Base-by-base conservation (phyloP, 2,329 filamentous ascomycete genomes). In the Fulvia fulva region DNA sequence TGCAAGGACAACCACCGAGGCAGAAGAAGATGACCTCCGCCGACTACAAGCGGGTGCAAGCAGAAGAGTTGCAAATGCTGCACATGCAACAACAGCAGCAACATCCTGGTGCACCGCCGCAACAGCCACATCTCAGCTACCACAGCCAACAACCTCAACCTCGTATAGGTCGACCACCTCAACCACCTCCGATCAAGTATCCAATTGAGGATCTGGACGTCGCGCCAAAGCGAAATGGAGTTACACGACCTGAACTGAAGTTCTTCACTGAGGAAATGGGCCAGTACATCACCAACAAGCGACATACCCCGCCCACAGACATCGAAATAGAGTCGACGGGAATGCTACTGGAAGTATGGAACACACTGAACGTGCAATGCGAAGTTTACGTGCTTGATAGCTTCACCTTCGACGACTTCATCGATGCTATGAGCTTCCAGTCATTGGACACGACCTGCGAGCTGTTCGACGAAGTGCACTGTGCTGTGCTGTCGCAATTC, bases 301-400 rank as follows among this genome's bases (percentile, higher is more conserved):
- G 80, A 54, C 79, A 82, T 28, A 63, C 69, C 25, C 23, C 52
- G 22, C 71, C 74, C 56, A 72, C 69, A 45, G 84, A 86, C 41
- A 85, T 97, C 55, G 77, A 87, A 21, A 94, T 93, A 85, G 86
- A 88, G 67, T 93, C 91, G 3, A 84, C 97, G n/a, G 91, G 92
- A 0, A 82, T 86, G 2, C 78, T 97, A 16, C 77, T 99, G 23
- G 93, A 97, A 75, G 90, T 90, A 0, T 99, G 94, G 94, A 91
- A 97, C 67, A 97, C 92, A 0, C 81, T 99, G 32, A 99, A 97
- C 68, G 93, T 99, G n/a, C 97, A 97, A 71, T 96, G 91, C 70
- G 91, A 96, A 69, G 88, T 97, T 19, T 96, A 96, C 70, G 85
- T 90, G 69, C 81, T 99, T 25, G 94, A 99, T 73, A 97, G 93